Evolutionary conservation across 257 asterid genomes (phyloP), one percentile per base, ranked within the genome.

Genomic region (Echites panduratus): DNA sequence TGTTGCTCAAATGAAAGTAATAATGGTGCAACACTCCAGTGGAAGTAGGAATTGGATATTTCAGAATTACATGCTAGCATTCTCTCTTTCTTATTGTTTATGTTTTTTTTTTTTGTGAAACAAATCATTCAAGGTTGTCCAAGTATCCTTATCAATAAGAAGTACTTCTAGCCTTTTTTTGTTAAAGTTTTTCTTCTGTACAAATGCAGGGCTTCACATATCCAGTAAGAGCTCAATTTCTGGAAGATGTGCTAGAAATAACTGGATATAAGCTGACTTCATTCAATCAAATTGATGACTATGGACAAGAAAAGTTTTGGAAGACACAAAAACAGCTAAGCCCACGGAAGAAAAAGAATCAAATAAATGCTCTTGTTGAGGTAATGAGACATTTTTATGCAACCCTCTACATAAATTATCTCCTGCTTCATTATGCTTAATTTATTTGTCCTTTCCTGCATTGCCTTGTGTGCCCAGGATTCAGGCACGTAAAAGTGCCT

Each of bases 291-390:
- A 73, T 94, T 67, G 99, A 94, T 71, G 96, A 91, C 82, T 91
- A 91, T 84, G 99, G 99, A 70, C 99, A 91, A 84, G 99, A 94
- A 75, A 94, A 92, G 85, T 69, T 87, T 88, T 95, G 99, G 99
- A 95, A 95, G 81, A 92, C 97, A 49, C 98, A 94, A 81, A 87
- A 86, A 70, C 98, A 94, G 79, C 84, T 94, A 64, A 87, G 90
- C 0, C 97, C 97, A 48, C 86, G 96, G 62, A 94, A 90, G 85
- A 88, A 93, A 79, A 91, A 88, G 82, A 94, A 90, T 79, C 95
- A 90, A 75, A 91, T 94, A 73, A 90, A 96, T 70, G 79, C 89
- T 78, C 93, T 89, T 76, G 99, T 89, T 79, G 99, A 94, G 99
- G 99, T 94, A 84, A 73, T 32, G 57, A 68, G 70, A 20, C 70